Conservation (phyloP, 2,329 filamentous ascomycete species). For the Aureobasidium sp. region DNA sequence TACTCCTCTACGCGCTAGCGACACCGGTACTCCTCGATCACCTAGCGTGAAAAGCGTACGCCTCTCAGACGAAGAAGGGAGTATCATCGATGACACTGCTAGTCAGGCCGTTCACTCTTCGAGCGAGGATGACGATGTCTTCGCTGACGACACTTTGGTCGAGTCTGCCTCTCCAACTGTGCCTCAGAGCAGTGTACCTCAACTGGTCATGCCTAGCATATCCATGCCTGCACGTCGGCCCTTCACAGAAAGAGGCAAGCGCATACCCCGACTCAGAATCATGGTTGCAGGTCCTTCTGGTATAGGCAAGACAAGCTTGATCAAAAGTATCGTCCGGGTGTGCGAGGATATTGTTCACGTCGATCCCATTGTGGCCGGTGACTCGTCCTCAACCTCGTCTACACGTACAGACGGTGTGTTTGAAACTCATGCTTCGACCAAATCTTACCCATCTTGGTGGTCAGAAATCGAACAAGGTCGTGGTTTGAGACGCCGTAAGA, state of each 20-base stretch:
- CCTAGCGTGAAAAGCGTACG: conserved; percentile 49
- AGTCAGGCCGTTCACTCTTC: conserved; percentile 48
- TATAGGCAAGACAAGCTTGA: conserved; percentile 79
- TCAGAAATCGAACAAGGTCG: conserved; percentile 62
- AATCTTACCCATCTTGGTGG: conserved; percentile 80
- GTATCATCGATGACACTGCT: conserved; percentile 43
- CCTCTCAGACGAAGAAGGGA: conserved; percentile 48
- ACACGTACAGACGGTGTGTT: conserved; percentile 20
- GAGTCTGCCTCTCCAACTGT: conserved; percentile 20
- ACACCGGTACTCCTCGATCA: conserved; percentile 51
- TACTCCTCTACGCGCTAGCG: conserved; percentile 39
- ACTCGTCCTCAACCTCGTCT: conserved; percentile 10
- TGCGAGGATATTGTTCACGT: conserved; percentile 93
- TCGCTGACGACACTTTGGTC: conserved; percentile 28
- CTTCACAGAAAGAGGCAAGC: conserved; percentile 79
- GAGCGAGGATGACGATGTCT: conserved; percentile 47
- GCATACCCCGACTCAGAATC: conserved; percentile 80
- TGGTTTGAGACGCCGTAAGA: conserved; percentile 55
- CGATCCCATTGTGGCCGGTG: conserved; percentile 44
- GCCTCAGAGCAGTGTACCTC: conserved; percentile 43
- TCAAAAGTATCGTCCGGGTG: conserved; percentile 75
- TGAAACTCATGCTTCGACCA: conserved; percentile 39
- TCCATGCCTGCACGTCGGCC: conserved; percentile 80
- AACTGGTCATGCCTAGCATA: conserved; percentile 97
- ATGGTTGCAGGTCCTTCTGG: conserved; percentile 72